A percentile compares a stretch with the other conserved stretches of the same genome.
These are phyloP conservation scores for Xylaria hypoxylon DNA, from an alignment of 2,329 filamentous ascomycete species.

Conservation along the genomic window DNA sequence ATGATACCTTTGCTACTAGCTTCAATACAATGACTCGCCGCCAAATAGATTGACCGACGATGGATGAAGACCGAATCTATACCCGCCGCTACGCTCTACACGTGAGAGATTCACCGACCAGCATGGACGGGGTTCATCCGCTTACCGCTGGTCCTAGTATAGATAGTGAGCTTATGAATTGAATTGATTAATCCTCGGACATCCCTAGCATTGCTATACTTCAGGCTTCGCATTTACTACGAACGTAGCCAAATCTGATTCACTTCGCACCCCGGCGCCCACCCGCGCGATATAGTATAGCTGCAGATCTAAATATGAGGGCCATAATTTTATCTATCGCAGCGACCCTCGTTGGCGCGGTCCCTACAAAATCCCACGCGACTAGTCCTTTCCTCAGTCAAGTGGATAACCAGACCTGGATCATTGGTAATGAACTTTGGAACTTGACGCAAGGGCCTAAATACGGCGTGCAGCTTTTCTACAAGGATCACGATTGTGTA, in stretches of 20 bases:
- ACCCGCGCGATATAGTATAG: neutral
- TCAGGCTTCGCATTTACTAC: neutral
- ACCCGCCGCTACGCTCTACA: neutral
- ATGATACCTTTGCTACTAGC: neutral
- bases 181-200: neutral
- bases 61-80: neutral
- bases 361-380: conserved; percentile 6
- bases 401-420: conserved; percentile 47
- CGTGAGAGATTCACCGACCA: conserved; percentile 2
- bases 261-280: neutral
- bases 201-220: neutral
- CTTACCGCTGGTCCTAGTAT: neutral
- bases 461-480: conserved; percentile 48
- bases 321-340: neutral
- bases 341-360: conserved; percentile 11
- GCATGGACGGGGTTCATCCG: neutral
- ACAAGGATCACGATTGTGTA: conserved; percentile 49
- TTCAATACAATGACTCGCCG: neutral
- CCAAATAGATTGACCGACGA: conserved; percentile 17
- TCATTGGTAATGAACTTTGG: conserved; percentile 51
- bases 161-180: neutral
- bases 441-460: conserved; percentile 48
- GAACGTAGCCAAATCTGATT: neutral
- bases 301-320: conserved; percentile 14
- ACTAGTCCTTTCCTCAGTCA: conserved; percentile 46